Evolutionary conservation across 2,329 filamentous ascomycete genomes (phyloP).

Genomic region (Intubia oerlemansii): DNA sequence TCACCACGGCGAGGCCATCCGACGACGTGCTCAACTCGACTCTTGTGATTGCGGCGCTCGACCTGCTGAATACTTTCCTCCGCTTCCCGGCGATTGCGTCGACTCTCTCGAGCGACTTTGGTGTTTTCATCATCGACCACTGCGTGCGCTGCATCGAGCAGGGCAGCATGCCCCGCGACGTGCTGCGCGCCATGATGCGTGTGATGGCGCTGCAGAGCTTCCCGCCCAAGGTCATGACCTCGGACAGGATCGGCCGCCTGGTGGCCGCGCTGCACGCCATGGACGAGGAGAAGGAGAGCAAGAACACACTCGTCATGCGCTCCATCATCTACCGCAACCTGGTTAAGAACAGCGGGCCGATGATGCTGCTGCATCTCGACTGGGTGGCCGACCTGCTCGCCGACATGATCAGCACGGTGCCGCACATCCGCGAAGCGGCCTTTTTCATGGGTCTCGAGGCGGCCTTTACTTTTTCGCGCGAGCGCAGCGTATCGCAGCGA

Average conservation of each 20-base stretch:
- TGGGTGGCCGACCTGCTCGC: slow-evolving; percentile 73
- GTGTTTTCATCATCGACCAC: slow-evolving; percentile 59
- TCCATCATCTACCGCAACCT: slow-evolving; percentile 62
- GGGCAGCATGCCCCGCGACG: slow-evolving; percentile 46
- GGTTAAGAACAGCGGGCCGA: slow-evolving; percentile 38
- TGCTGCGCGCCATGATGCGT: slow-evolving; percentile 61
- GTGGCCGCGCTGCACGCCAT: slow-evolving; percentile 51
- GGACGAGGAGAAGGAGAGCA: slow-evolving; percentile 49
- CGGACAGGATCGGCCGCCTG: slow-evolving; percentile 46
- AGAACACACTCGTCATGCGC: slow-evolving; percentile 58
- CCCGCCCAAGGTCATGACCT: slow-evolving; percentile 48
- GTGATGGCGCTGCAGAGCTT: slow-evolving; percentile 68
- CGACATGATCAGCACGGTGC: slow-evolving; percentile 58
- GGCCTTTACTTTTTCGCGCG: slow-evolving; percentile 45
- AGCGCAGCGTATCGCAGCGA: slow-evolving; percentile 43
- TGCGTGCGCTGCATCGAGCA: slow-evolving; percentile 56
- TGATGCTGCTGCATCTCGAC: slow-evolving; percentile 49
- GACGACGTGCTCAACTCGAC: slow-evolving; percentile 40
- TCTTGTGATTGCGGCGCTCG: slow-evolving; percentile 57
- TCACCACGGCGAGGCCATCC: slow-evolving; percentile 34
- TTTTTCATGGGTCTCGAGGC: slow-evolving; percentile 54
- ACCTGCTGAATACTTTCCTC: slow-evolving; percentile 56
- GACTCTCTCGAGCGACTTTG: slow-evolving; percentile 57
- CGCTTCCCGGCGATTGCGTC: slow-evolving; percentile 50
- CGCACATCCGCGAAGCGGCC: slow-evolving; percentile 55